Conservation (phyloP, 331 rosid species). For the Quercus phellos region DNA sequence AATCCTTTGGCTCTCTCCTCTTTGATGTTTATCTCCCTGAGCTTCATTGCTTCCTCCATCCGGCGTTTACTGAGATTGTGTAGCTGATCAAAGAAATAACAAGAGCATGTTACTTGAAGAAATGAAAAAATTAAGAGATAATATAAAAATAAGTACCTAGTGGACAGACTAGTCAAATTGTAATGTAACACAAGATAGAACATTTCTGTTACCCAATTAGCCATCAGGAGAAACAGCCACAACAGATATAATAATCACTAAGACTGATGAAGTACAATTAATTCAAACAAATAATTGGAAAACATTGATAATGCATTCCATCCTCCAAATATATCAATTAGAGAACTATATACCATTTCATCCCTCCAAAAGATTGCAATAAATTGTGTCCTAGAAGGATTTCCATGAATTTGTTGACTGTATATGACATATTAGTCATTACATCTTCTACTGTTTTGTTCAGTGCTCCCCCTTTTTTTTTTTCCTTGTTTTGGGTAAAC, state of each 20-base stretch:
- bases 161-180: not conserved
- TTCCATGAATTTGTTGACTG: not conserved
- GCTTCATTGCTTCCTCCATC: constrained; percentile 50
- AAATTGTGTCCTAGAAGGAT: not conserved
- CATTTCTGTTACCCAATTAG: not conserved
- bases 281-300: not conserved
- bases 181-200: not conserved
- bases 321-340: not conserved
- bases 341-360: not conserved
- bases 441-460: not conserved
- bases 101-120: constrained; percentile 12
- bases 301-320: not conserved
- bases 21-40: constrained; percentile 49
- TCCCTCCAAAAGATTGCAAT: not conserved
- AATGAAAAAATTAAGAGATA: not conserved
- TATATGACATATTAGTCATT: not conserved
- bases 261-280: not conserved
- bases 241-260: not conserved
- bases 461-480: not conserved
- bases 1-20: constrained; percentile 49
- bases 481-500: not conserved
- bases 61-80: constrained; percentile 45
- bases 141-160: not conserved
- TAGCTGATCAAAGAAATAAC: constrained; percentile 44
- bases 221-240: not conserved